These are phyloP conservation scores for Suillus discolor DNA, from an alignment of 768 basidiomycete genomes.

Conservation along the genomic window DNA sequence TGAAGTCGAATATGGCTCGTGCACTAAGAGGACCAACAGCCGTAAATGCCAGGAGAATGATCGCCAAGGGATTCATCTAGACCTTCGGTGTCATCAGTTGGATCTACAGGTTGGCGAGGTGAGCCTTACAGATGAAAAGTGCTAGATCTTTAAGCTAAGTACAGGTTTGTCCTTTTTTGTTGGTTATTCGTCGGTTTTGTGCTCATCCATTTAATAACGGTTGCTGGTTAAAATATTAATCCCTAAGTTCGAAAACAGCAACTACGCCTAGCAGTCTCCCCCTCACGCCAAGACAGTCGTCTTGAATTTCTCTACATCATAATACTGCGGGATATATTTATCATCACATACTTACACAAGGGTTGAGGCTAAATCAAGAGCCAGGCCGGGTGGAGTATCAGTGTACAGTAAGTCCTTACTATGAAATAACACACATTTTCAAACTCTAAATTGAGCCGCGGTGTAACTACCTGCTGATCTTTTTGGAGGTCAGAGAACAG, in stretches of 20 bases:
- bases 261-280: not conserved
- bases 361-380: not conserved
- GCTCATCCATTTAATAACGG: not conserved
- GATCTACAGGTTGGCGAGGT: not conserved
- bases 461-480: not conserved
- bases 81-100: not conserved
- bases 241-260: not conserved
- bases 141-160: not conserved
- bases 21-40: not conserved
- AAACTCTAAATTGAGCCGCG: not conserved
- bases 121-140: not conserved
- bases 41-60: not conserved
- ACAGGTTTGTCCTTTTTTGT: not conserved
- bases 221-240: not conserved
- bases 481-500: not conserved
- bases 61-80: not conserved
- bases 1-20: not conserved
- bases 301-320: not conserved
- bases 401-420: not conserved
- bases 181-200: not conserved
- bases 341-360: not conserved
- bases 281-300: not conserved
- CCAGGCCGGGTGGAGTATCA: not conserved
- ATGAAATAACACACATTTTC: not conserved
- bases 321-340: not conserved